phyloP scores from a whole-genome alignment of 495 filamentous ascomycete genomes.

The Amphirosellinia nigrospora region DNA sequence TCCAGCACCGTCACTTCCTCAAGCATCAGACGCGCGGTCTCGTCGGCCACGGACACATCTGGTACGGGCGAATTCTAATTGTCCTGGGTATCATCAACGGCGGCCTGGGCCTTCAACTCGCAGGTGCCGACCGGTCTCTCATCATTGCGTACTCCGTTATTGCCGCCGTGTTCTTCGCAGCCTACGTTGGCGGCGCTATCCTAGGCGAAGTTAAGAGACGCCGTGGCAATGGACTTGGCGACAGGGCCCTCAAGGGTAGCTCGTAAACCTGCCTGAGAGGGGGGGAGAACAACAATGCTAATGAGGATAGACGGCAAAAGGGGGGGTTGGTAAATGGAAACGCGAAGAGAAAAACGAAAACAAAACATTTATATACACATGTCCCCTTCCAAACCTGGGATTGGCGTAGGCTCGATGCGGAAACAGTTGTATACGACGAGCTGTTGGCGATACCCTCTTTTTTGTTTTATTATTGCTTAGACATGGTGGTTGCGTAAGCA shows the following conservation, averaged over 20 bases:
- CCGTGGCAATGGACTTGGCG: background rate
- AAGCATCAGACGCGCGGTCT: slow-evolving; percentile 55
- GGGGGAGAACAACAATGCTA: background rate
- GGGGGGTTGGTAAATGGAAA: background rate
- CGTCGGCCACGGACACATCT: slow-evolving; percentile 69
- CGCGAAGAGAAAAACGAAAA: background rate
- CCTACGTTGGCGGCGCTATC: slow-evolving; percentile 46
- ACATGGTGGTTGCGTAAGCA: background rate
- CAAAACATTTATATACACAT: background rate
- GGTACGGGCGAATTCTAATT: slow-evolving; percentile 70
- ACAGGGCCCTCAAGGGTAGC: slow-evolving; percentile 13
- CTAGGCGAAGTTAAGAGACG: slow-evolving; percentile 29
- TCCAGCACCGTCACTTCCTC: slow-evolving; percentile 67
- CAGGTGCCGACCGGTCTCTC: slow-evolving; percentile 48
- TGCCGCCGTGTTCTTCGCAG: slow-evolving; percentile 56
- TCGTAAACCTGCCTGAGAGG: background rate
- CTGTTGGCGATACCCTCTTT: slow-evolving; percentile 14
- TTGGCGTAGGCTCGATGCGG: background rate
- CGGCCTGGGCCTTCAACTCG: slow-evolving; percentile 67
- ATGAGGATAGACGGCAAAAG: slow-evolving; percentile 6
- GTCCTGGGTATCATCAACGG: slow-evolving; percentile 73
- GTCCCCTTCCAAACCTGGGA: background rate
- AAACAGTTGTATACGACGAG: background rate
- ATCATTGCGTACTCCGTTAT: slow-evolving; percentile 66
- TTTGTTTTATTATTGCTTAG: background rate